Base-by-base conservation (phyloP, 768 basidiomycete species). In the Sporobolomyces roseus region DNA sequence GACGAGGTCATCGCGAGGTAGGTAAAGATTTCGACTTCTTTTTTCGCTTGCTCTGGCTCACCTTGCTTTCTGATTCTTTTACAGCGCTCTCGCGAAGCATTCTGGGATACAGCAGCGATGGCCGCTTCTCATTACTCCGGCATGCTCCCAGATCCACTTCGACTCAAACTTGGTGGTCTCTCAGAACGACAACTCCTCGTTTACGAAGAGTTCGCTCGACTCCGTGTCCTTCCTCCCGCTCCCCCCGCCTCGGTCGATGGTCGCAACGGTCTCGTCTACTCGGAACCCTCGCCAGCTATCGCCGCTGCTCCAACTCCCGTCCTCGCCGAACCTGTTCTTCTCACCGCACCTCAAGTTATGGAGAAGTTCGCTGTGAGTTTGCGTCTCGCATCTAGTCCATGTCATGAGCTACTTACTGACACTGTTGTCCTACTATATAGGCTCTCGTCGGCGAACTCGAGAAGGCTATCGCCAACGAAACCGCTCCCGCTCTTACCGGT, bases 201-300 rank as follows among this genome's bases (percentile, higher is more conserved):
- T 16, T 99, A 99, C 79, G 93, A 97, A 74, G 96, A 99, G 77
- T 98, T 99, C 72, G 88, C 91, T 85, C 68, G 69, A 23, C 58
- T 68, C 23, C 75, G 62, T 33, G 48, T 55, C 23, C 53, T 63
- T 21, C 68, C 62, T 12, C 63, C 63, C 50, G 32, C 36, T 27
- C n/a, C 43, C 52, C 41, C 56, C 33, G 53, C 61, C 45, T 33
- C 36, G 23, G 32, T 60, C 51, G 69, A 66, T 25, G 55, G 61
- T 8, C 68, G 66, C 63, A 70, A 68, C 53, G 69, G 72, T 21
- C 41, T 36, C 49, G 43, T 51, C 17, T 74, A 72, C 66, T 64
- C 38, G 23, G 65, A 63, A 6, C 50, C 67, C 6, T 75, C 69
- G 23, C 73, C 73, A 5, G 74, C 71, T 0, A 41, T 71, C 36